Evolutionary conservation across 495 filamentous ascomycete species (phyloP), one percentile per base, ranked within the genome.

Genomic region (Poronia punctata): DNA sequence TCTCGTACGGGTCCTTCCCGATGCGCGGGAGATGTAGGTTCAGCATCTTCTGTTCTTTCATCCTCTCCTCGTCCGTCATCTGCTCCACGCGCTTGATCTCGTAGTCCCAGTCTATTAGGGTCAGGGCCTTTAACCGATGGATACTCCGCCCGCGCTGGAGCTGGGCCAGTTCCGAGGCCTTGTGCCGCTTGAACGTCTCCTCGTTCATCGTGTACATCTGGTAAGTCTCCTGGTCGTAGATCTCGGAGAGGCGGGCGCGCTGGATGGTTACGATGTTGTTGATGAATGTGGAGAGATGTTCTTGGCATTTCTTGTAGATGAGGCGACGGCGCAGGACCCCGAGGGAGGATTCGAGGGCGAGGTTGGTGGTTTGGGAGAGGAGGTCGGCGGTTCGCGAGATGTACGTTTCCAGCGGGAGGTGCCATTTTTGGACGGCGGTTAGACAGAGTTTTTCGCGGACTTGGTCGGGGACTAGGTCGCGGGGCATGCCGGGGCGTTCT

Each of bases 171-270:
- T 72, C 69, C 4, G 46, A 38, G 0, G 48, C 52, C 26, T 60
- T 59, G 43, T 70, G 58, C 4, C 54, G 53, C 3, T 56, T 35
- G 15, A 73, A 61, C 4, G 56, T 39, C 0, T 61, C 58, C 3
- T 59, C 54, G 29, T 71, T 65, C 26, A 63, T 63, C 19, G 65
- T 67, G 34, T 62, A 70, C 2, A 69, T 50, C 1, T 64, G 59
- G n/a, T 54, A 51, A 0, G 53, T 44, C 32, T 72, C 68, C 2
- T 66, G 51, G 2, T 54, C 36, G 48, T 66, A 64, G 19, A 71
- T 52, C 0, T 57, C 45, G 0, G 24, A 11, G 1, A 73, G 52
- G 19, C 59, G 56, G 0, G 23, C 48, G 2, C 41, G 37, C 5
- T 66, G 56, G 1, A 45, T 46, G 3, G 45, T 32, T 3, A 56